phyloP scores from a whole-genome alignment of 441 rosid genomes.

The Viola pubescens region DNA sequence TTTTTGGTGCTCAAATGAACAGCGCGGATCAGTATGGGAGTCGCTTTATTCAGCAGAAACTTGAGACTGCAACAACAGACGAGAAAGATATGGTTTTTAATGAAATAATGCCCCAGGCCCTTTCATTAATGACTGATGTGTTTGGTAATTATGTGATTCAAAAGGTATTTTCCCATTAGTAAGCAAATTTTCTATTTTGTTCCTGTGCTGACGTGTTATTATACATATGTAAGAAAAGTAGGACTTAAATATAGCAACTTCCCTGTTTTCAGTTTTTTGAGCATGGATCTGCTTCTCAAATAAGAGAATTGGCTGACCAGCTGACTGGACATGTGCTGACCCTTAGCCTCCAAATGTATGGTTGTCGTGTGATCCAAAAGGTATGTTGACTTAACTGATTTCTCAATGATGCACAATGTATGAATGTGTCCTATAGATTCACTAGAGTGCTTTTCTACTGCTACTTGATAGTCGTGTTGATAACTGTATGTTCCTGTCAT shows the following conservation, averaged over 20 bases:
- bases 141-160: conserved; percentile 82
- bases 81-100: conserved; percentile 63
- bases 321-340: conserved; percentile 64
- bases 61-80: conserved; percentile 56
- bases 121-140: conserved; percentile 73
- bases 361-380: conserved; percentile 83
- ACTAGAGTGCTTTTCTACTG: too few species aligned
- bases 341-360: conserved; percentile 84
- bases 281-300: conserved; percentile 62
- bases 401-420: neutral
- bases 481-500: too few species aligned
- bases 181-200: conserved; percentile 1
- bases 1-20: conserved; percentile 15
- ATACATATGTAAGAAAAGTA: neutral
- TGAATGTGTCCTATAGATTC: too few species aligned
- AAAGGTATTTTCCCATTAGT: conserved; percentile 36
- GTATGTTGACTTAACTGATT: conserved; percentile 20
- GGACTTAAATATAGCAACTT: neutral
- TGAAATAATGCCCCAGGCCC: conserved; percentile 63
- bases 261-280: conserved; percentile 53
- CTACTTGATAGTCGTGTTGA: too few species aligned
- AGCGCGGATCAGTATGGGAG: conserved; percentile 76
- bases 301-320: conserved; percentile 62
- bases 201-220: neutral
- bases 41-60: conserved; percentile 75